Evolutionary conservation across 805 yeast species (phyloP).

Genomic region (Candida schatavii): DNA sequence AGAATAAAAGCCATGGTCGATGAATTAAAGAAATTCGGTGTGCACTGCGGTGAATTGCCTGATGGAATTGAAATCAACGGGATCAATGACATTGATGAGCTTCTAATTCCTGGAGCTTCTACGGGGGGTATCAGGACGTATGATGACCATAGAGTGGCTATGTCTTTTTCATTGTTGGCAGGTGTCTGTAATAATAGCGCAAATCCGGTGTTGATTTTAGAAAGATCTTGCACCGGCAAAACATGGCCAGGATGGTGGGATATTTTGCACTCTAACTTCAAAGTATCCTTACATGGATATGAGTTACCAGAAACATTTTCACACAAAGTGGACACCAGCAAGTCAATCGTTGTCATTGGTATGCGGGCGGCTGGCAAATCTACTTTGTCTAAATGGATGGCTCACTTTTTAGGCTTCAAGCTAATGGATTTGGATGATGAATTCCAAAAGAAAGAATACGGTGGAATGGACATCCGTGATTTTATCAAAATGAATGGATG

Average conservation of each 20-base stretch:
- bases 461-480: slow-evolving; percentile 47
- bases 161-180: slow-evolving; percentile 90
- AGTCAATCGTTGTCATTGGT: slow-evolving; percentile 79
- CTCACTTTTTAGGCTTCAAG: slow-evolving; percentile 62
- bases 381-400: slow-evolving; percentile 77
- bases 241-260: slow-evolving; percentile 99
- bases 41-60: slow-evolving; percentile 74
- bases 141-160: slow-evolving; percentile 97
- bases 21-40: slow-evolving; percentile 89
- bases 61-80: slow-evolving; percentile 93
- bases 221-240: slow-evolving; percentile 90
- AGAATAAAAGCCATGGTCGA: slow-evolving; percentile 92
- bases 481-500: slow-evolving; percentile 70
- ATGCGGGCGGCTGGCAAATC: slow-evolving; percentile 99
- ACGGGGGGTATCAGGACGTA: slow-evolving; percentile 68
- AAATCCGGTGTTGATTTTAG: slow-evolving; percentile 69
- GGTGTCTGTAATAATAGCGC: slow-evolving; percentile 58
- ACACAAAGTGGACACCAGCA: slow-evolving; percentile 36
- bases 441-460: slow-evolving; percentile 54
- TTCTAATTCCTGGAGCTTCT: slow-evolving; percentile 52
- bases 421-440: slow-evolving; percentile 74
- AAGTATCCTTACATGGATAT: slow-evolving; percentile 66
- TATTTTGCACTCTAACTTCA: slow-evolving; percentile 65
- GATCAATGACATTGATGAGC: slow-evolving; percentile 38
- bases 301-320: slow-evolving; percentile 41